Evolutionary conservation across 2,329 filamentous ascomycete genomes (phyloP).

Genomic region (Stagonosporopsis rhizophila): DNA sequence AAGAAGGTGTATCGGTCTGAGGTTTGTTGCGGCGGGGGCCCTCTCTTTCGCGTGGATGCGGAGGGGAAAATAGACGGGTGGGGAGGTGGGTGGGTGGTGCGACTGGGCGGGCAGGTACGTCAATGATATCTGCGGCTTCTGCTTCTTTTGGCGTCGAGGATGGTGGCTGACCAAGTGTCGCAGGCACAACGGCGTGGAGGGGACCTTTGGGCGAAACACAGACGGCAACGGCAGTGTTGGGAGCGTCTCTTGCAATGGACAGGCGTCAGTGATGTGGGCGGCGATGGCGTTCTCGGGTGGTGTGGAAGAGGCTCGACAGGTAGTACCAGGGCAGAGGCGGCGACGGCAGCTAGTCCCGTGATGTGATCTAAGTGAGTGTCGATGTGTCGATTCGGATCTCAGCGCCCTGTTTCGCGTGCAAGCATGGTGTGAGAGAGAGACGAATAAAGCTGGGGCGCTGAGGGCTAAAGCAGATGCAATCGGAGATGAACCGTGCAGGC

Average conservation of each 20-base stretch:
- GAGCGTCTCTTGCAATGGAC: slow-evolving; percentile 30
- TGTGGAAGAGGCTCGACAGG: slow-evolving; percentile 29
- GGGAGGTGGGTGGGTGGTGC: slow-evolving; percentile 3
- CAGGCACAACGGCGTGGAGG: slow-evolving; percentile 29
- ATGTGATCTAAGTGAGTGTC: slow-evolving; percentile 28
- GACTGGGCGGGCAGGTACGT: slow-evolving; percentile 10
- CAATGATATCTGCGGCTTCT: slow-evolving; percentile 10
- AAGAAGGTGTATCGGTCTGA: not conserved
- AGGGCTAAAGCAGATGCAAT: slow-evolving; percentile 45
- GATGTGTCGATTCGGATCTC: slow-evolving; percentile 28
- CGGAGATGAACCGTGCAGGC: slow-evolving; percentile 48
- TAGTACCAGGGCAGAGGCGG: slow-evolving; percentile 35
- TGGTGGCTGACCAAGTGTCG: slow-evolving; percentile 37
- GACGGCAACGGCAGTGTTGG: slow-evolving; percentile 17
- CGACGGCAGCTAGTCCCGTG: slow-evolving; percentile 37
- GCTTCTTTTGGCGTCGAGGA: slow-evolving; percentile 23
- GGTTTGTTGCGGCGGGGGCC: not conserved
- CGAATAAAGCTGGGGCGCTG: slow-evolving; percentile 17
- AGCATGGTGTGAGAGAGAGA: slow-evolving; percentile 38
- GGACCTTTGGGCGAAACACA: slow-evolving; percentile 15
- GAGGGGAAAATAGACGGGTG: not conserved
- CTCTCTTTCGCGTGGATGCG: not conserved
- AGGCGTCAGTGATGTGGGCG: slow-evolving; percentile 13
- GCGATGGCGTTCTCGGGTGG: slow-evolving; percentile 18
- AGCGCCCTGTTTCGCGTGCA: slow-evolving; percentile 30